Conservation (phyloP, 305 asterid genomes). For the Fraxinus ornus region DNA sequence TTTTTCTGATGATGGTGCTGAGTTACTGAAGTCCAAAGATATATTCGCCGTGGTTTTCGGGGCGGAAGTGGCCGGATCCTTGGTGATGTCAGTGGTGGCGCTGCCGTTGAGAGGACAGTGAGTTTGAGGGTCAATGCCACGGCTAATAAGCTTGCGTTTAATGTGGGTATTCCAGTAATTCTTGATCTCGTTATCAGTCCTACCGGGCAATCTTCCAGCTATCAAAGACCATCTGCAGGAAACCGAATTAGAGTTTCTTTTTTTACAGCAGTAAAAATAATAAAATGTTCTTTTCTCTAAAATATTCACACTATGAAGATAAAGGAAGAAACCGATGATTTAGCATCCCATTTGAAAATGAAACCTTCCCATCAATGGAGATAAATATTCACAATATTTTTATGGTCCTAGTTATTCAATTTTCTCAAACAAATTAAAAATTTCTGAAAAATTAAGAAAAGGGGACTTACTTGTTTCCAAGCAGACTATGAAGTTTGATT, state of each 20-base stretch:
- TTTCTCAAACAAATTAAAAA: not conserved
- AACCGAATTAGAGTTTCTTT: not conserved
- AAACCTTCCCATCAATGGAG: not conserved
- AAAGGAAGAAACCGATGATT: not conserved
- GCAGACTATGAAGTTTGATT: conserved; percentile 75
- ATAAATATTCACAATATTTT: not conserved
- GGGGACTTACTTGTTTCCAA: conserved; percentile 72
- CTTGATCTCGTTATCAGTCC: conserved; percentile 88
- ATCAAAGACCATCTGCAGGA: conserved; percentile 77
- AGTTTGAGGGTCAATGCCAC: conserved; percentile 78
- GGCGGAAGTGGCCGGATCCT: not conserved
- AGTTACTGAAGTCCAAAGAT: conserved; percentile 44
- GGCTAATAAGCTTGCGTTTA: conserved; percentile 70
- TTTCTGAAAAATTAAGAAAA: not conserved
- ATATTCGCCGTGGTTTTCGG: conserved; percentile 11
- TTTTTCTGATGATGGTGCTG: conserved; percentile 21
- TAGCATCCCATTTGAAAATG: not conserved
- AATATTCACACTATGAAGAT: no score
- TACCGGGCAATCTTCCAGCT: conserved; percentile 80
- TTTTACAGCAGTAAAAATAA: not conserved
- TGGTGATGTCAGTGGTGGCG: conserved; percentile 18
- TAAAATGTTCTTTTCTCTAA: not conserved
- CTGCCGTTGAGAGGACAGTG: conserved; percentile 54
- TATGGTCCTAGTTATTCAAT: not conserved
- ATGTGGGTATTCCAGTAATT: conserved; percentile 92